A percentile compares a stretch with the other conserved stretches of the same genome.
phyloP scores from a whole-genome alignment of 176 grass and related monocot genomes.

The Alloteropsis semialata region DNA sequence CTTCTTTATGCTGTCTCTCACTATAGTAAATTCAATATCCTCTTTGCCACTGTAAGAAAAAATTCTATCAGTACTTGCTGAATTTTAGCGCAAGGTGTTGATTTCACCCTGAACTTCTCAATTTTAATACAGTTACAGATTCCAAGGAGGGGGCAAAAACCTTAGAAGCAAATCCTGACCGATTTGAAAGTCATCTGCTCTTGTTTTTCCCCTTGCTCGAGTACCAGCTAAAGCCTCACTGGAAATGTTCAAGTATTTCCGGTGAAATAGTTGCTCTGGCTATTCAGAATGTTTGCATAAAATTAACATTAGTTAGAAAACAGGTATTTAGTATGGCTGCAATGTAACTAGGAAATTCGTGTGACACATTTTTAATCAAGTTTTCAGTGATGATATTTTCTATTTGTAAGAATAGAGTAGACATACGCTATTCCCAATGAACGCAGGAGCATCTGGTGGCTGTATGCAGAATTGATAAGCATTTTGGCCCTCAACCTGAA shows the following conservation, averaged over 20 bases:
- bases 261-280: conserved; percentile 99
- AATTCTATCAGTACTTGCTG: conserved; percentile 16
- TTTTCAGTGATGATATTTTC: not conserved
- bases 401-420: conserved; percentile 16
- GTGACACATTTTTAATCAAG: not conserved
- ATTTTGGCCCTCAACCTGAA: conserved; percentile 86
- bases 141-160: conserved; percentile 44
- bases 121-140: not conserved
- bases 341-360: not conserved
- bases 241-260: conserved; percentile 87
- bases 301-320: conserved; percentile 66
- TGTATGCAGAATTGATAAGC: conserved; percentile 95
- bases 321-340: not conserved
- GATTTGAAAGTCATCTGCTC: conserved; percentile 66
- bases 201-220: conserved; percentile 74
- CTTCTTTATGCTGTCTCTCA: conserved; percentile 84
- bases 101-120: not conserved
- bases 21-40: conserved; percentile 85
- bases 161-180: conserved; percentile 93
- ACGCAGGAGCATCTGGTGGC: conserved; percentile 72
- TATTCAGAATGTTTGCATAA: conserved; percentile 83
- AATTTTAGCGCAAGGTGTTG: not conserved
- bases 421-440: conserved; percentile 98
- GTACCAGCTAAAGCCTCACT: conserved; percentile 98
- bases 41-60: conserved; percentile 71